Base-by-base conservation (phyloP, 305 asterid genomes). In the Nicotiana rustica region DNA sequence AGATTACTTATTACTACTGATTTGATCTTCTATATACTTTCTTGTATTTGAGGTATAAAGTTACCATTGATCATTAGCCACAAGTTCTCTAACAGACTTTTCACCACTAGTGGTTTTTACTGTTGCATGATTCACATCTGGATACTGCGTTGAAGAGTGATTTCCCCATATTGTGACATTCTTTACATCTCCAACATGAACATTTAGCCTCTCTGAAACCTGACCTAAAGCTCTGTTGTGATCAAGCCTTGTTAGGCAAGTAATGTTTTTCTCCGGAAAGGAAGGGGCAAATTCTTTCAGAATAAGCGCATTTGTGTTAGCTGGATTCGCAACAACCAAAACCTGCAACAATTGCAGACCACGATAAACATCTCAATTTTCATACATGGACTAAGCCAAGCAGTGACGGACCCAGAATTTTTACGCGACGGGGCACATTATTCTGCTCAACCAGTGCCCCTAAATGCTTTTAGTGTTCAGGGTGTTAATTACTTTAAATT, bases 121-220 rank as follows among this genome's bases (percentile, higher is more conserved):
- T 3, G 89, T 87, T 4, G 97, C 96, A 56, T 95, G 97, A 77
- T 87, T 92, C 25, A 89, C 90, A 67, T 94, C 99, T 0, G 99
- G 99, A 89, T 92, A 95, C 79, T 92, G 99, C 65, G 97, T 92
- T 5, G 98, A 95, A 18, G 99, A 94, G 85, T 94, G 99, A 65
- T 95, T 95, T 14, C 99, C 99, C 99, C 99, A 95, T 35, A 95
- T 86, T 86, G 92, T 89, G 18, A 92, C 91, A 70, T 95, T 95
- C 87, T 91, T 92, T 14, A 94, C 91, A 35, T 95, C 92, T n/a
- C 88, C 83, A 3, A 90, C 97, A 35, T 90, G 87, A 17, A 91
- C 90, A 29, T 92, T 82, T 18, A 95, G 86, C 84, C 44, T 89
- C 76, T 94, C 95, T 0, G 99, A 89, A 44, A 94, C 86, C 73